These are phyloP conservation scores for Kurtzmaniella quercitrusa DNA, from an alignment of 1,139 yeast species.

Conservation along the genomic window DNA sequence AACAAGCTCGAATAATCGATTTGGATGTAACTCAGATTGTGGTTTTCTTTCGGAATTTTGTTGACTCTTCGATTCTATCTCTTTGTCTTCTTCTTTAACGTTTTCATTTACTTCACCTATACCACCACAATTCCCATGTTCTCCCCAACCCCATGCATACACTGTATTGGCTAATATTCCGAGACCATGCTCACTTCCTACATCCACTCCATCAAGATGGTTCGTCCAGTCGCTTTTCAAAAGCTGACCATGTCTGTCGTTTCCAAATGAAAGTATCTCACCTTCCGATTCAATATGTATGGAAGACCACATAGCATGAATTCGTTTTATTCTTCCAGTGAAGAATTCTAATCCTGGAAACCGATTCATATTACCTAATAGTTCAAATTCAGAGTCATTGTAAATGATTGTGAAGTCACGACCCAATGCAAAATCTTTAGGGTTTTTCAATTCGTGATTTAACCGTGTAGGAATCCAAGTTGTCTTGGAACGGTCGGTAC, in stretches of 20 bases:
- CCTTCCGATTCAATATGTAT: constrained; percentile 41
- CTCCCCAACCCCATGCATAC: constrained; percentile 97
- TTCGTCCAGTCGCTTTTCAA: constrained; percentile 21
- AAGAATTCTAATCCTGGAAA: neutral
- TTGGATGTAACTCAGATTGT: too few relatives aligned
- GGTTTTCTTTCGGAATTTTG: neutral
- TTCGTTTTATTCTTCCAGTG: constrained; percentile 2
- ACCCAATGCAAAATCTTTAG: constrained; percentile 29
- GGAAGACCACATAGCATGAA: constrained; percentile 80
- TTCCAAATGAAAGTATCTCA: constrained; percentile 51
- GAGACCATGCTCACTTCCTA: constrained; percentile 90
- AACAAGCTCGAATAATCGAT: neutral
- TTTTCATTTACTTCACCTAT: constrained; percentile 16
- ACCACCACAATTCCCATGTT: constrained; percentile 91
- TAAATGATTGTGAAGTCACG: constrained; percentile 40
- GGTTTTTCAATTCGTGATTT: constrained; percentile 11
- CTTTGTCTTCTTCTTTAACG: constrained; percentile 17
- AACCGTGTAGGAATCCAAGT: constrained; percentile 26
- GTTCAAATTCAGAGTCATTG: constrained; percentile 6
- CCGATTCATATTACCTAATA: constrained; percentile 16
- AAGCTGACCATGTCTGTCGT: constrained; percentile 72
- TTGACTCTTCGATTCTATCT: neutral
- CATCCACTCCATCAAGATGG: constrained; percentile 17
- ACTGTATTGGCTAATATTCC: constrained; percentile 32
- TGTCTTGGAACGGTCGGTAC: constrained; percentile 14